A percentile compares a stretch with the other conserved stretches of the same genome.
Conservation (phyloP, 352 stramenopile genomes). For the Thalassiosira oceanica region DNA sequence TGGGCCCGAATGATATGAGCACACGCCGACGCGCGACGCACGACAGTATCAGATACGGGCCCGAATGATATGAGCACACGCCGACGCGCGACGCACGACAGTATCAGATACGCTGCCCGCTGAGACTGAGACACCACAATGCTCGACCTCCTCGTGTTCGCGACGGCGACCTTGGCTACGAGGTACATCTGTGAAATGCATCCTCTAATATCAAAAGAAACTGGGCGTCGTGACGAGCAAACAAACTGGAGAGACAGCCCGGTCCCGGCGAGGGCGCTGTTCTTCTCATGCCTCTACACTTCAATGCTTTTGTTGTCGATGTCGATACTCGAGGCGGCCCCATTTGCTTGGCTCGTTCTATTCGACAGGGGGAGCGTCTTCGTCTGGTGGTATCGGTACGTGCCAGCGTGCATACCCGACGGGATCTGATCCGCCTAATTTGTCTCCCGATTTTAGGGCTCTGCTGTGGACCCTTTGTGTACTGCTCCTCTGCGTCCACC, state of each 20-base stretch:
- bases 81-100: too few relatives aligned
- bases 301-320: constrained; percentile 1
- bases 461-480: not conserved
- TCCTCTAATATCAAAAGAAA: not conserved
- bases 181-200: constrained; percentile 11
- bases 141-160: constrained; percentile 35
- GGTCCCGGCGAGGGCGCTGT: not conserved
- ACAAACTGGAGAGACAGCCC: not conserved
- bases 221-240: too few relatives aligned
- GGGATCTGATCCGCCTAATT: too few relatives aligned
- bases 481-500: constrained; percentile 1
- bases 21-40: too few relatives aligned
- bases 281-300: not conserved
- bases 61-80: too few relatives aligned
- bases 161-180: constrained; percentile 7
- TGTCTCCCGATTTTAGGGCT: too few relatives aligned
- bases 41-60: too few relatives aligned
- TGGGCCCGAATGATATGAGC: too few relatives aligned
- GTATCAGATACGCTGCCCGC: too few relatives aligned
- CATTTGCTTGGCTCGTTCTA: not conserved
- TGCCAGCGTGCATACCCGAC: too few relatives aligned
- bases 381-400: not conserved
- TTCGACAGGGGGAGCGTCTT: not conserved
- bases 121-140: too few relatives aligned
- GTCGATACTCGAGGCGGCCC: not conserved